phyloP scores from a whole-genome alignment of 768 basidiomycete genomes.

The Boletus reticuloceps region DNA sequence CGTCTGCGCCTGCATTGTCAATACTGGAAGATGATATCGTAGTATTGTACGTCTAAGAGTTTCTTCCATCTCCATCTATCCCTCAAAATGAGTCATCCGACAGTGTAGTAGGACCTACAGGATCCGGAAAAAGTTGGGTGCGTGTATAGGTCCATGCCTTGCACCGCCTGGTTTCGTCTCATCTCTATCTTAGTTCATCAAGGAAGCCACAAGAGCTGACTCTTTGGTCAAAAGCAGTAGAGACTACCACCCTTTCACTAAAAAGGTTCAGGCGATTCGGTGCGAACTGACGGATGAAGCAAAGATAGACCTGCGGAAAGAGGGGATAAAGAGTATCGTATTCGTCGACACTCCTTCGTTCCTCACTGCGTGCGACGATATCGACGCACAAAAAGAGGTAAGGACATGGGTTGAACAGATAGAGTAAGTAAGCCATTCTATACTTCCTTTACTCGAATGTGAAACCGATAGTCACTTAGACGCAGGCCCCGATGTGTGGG shows the following conservation, averaged over 20 bases:
- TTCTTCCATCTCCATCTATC: not conserved
- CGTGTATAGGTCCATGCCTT: not conserved
- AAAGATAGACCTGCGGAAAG: not conserved
- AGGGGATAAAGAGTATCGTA: slow-evolving; percentile 9
- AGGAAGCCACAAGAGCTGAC: slow-evolving; percentile 3
- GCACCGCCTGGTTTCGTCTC: not conserved
- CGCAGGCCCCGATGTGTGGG: slow-evolving; percentile 3
- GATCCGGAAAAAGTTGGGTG: slow-evolving; percentile 22
- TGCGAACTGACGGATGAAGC: slow-evolving; percentile 13
- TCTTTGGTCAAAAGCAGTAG: not conserved
- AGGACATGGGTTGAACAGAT: not conserved
- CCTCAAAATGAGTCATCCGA: not conserved
- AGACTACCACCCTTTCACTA: slow-evolving; percentile 2
- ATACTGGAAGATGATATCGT: slow-evolving; percentile 19
- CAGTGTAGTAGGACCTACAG: slow-evolving; percentile 19
- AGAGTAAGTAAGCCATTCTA: not conserved
- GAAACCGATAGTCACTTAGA: not conserved
- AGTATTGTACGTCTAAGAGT: slow-evolving; percentile 15
- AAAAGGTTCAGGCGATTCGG: slow-evolving; percentile 9
- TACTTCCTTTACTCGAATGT: not conserved
- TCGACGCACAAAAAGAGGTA: slow-evolving; percentile 6
- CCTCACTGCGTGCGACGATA: slow-evolving; percentile 5
- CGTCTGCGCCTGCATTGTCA: not conserved
- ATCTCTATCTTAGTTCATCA: slow-evolving; percentile 10
- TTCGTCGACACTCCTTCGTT: slow-evolving; percentile 24